Conservation (phyloP, 331 rosid genomes). For the Phaseolus coccineus region DNA sequence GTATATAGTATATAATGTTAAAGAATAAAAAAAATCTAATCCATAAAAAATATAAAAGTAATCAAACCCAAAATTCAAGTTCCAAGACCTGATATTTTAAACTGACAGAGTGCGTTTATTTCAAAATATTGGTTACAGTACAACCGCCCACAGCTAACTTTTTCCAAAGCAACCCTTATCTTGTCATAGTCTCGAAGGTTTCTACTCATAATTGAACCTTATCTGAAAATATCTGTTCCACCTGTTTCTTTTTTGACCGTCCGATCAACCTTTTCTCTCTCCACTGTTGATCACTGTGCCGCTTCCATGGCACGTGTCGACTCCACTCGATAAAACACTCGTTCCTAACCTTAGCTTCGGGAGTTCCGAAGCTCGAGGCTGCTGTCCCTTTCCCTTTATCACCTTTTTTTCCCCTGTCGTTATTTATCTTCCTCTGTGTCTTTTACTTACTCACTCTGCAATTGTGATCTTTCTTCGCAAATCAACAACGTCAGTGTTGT, state of each 20-base stretch:
- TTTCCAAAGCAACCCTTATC: constrained; percentile 37
- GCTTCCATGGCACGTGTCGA: constrained; percentile 7
- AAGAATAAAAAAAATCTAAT: too few relatives aligned
- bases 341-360: constrained; percentile 35
- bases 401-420: background rate
- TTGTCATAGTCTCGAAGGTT: background rate
- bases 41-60: background rate
- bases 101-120: background rate
- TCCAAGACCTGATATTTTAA: background rate
- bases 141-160: background rate
- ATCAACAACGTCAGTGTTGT: background rate
- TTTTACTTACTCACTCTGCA: background rate
- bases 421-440: background rate
- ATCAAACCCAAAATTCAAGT: background rate
- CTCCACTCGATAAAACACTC: background rate
- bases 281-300: constrained; percentile 21
- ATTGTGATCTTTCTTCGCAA: background rate
- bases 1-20: too few relatives aligned
- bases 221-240: constrained; percentile 38
- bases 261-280: constrained; percentile 6
- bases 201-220: constrained; percentile 8
- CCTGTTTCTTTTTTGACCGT: constrained; percentile 10
- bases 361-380: constrained; percentile 28
- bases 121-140: background rate
- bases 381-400: constrained; percentile 35